A percentile compares a stretch with the other conserved stretches of the same genome.
Conservation (phyloP, 2,329 filamentous ascomycete species). For the Diaporthe caulivora region DNA sequence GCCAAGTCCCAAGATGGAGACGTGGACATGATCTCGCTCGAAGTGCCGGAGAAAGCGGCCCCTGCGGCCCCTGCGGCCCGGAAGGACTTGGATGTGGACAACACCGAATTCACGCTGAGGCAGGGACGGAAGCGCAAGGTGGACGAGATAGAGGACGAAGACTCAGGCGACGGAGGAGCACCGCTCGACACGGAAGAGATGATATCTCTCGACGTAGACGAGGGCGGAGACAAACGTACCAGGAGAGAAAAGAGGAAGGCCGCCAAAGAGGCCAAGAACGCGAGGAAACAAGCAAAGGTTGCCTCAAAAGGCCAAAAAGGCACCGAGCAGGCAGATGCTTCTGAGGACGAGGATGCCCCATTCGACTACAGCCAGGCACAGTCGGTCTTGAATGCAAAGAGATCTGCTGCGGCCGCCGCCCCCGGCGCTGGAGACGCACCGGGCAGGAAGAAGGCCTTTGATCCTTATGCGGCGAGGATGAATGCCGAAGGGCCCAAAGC, state of each 20-base stretch:
- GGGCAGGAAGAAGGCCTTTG: slow-evolving; percentile 46
- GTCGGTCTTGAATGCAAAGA: slow-evolving; percentile 48
- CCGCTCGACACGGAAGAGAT: slow-evolving; percentile 34
- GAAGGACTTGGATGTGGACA: slow-evolving; percentile 45
- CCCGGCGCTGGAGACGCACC: slow-evolving; percentile 41
- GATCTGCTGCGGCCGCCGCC: slow-evolving; percentile 35
- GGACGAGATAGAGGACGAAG: slow-evolving; percentile 37
- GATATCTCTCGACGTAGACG: slow-evolving; percentile 39
- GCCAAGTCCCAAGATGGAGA: slow-evolving; percentile 44
- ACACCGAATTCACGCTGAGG: slow-evolving; percentile 69
- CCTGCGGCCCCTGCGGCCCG: slow-evolving; percentile 40
- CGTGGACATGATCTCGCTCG: slow-evolving; percentile 46
- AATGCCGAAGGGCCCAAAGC: slow-evolving; percentile 47
- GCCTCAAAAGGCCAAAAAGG: background rate
- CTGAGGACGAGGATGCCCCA: slow-evolving; percentile 46
- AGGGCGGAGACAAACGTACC: slow-evolving; percentile 38
- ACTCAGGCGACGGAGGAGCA: slow-evolving; percentile 37
- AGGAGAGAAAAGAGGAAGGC: slow-evolving; percentile 41
- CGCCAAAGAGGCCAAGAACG: slow-evolving; percentile 38
- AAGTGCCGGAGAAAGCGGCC: slow-evolving; percentile 27
- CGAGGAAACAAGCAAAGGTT: slow-evolving; percentile 40
- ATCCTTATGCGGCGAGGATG: slow-evolving; percentile 49
- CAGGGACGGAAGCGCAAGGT: slow-evolving; percentile 66
- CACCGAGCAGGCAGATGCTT: slow-evolving; percentile 36
- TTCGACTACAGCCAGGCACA: slow-evolving; percentile 53